Base-by-base conservation (phyloP, 768 basidiomycete species). In the Trametes cinnabarina region DNA sequence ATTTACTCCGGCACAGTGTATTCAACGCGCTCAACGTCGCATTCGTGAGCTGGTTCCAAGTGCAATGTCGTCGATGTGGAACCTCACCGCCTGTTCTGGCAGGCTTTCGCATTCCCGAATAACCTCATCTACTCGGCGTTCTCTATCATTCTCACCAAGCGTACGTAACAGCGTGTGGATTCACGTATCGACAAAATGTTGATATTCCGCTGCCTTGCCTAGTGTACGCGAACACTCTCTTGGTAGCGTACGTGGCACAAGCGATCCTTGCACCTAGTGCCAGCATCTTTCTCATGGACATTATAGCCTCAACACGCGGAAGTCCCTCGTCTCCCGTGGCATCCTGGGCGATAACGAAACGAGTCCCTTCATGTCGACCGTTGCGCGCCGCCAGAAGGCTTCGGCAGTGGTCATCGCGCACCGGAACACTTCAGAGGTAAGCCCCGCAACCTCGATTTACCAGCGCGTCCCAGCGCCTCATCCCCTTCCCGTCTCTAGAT, bases 211-310 rank as follows among this genome's bases (percentile, higher is more conserved):
- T 35, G 9, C n/a, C 41, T 7, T 14, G 20, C 30, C 6, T 42
- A 57, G 56, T 57, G 11, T 51, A 57, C 19, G 40, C 46, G 1
- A 57, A 51, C 41, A 49, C 56, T 14, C 32, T 57, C n/a, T 30
- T 57, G 32, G 44, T 47, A 7, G 48, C 56, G 56, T 57, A 37
- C 3, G 56, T 46, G 1, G 7, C 6, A 11, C 28, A 6, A 7
- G 17, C 3, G 7, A 26, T 25, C 12, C 23, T 3, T 15, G 8
- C 23, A n/a, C 20, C 12, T 11, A 19, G 11, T 12, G 32, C 20
- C 10, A 3, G 20, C 12, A 12, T 4, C 3, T 4, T 12, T 4
- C 22, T 47, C 23, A 40, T 17, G 0, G 5, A 20, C 25, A 17
- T 7, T 15, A 6, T 46, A 56, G 55, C 20, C 47, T 56, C 22